These are phyloP conservation scores for Herpotrichia juniperi DNA, from an alignment of 2,329 filamentous ascomycete species.

Conservation along the genomic window DNA sequence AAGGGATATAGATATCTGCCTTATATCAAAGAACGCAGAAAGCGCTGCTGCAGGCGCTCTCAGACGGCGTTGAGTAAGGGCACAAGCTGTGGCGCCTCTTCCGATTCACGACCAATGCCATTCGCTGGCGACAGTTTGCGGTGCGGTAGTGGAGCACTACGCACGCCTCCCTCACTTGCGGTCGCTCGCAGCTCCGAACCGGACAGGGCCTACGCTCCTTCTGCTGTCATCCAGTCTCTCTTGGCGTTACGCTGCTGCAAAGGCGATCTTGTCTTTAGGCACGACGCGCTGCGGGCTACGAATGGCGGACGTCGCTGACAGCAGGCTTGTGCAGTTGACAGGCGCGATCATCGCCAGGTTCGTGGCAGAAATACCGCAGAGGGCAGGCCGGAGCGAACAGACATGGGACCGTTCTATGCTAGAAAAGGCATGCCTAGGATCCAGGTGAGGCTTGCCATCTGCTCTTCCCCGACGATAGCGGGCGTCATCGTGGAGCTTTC, in stretches of 20 bases:
- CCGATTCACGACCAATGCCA: conserved; percentile 6
- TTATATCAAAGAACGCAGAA: conserved; percentile 29
- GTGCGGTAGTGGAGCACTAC: not conserved
- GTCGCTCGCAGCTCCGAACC: not conserved
- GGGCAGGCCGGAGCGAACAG: conserved; percentile 24
- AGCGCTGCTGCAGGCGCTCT: conserved; percentile 21
- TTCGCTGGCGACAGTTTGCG: not conserved
- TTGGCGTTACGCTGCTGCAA: conserved; percentile 27
- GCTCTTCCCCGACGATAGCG: conserved; percentile 11
- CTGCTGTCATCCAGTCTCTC: conserved; percentile 11
- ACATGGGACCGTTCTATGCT: conserved; percentile 18
- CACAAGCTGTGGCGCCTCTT: conserved; percentile 26
- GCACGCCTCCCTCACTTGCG: conserved; percentile 28
- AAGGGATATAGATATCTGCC: conserved; percentile 28
- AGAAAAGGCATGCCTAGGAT: conserved; percentile 13
- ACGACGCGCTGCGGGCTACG: conserved; percentile 15
- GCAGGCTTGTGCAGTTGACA: conserved; percentile 24
- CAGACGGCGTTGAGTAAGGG: conserved; percentile 23
- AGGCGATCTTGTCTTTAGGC: conserved; percentile 37
- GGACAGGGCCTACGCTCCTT: not conserved
- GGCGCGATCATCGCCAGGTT: conserved; percentile 40
- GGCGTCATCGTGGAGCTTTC: conserved; percentile 14
- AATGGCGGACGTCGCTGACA: conserved; percentile 15
- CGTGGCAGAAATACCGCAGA: conserved; percentile 25
- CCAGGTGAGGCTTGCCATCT: conserved; percentile 12